Evolutionary conservation across 2,329 filamentous ascomycete species (phyloP).

Genomic region (Biscogniauxia sp.): DNA sequence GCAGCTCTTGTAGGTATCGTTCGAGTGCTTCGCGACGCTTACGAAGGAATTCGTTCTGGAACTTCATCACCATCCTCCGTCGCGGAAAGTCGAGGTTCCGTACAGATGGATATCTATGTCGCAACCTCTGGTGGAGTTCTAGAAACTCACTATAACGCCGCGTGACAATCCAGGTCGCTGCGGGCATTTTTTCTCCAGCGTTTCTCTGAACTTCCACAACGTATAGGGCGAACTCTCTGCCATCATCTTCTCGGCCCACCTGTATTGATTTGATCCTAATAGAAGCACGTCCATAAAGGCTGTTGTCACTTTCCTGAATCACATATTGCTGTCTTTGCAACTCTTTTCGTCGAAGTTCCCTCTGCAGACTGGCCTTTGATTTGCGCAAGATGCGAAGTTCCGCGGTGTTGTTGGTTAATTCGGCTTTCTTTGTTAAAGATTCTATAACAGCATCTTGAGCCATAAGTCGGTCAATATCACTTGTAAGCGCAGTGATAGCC

Average conservation of each 20-base stretch:
- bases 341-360: slow-evolving; percentile 91
- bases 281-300: slow-evolving; percentile 85
- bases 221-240: slow-evolving; percentile 90
- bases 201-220: slow-evolving; percentile 87
- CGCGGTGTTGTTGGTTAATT: slow-evolving; percentile 93
- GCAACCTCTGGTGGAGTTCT: slow-evolving; percentile 86
- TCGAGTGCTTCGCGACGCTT: slow-evolving; percentile 84
- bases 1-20: slow-evolving; percentile 76
- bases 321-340: slow-evolving; percentile 96
- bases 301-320: slow-evolving; percentile 96
- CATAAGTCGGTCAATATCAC: slow-evolving; percentile 84
- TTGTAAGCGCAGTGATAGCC: slow-evolving; percentile 82
- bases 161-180: slow-evolving; percentile 92
- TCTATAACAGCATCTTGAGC: slow-evolving; percentile 90
- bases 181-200: slow-evolving; percentile 92
- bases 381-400: slow-evolving; percentile 90
- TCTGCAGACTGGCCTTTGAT: slow-evolving; percentile 86
- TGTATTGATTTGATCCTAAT: slow-evolving; percentile 91
- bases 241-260: slow-evolving; percentile 87
- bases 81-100: slow-evolving; percentile 89
- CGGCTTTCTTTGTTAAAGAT: slow-evolving; percentile 87
- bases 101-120: slow-evolving; percentile 81
- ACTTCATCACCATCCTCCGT: slow-evolving; percentile 89
- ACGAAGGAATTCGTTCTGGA: slow-evolving; percentile 92
- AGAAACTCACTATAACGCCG: slow-evolving; percentile 96